Conservation (phyloP, 345 rosid genomes). For the Gossypium herbaceum region DNA sequence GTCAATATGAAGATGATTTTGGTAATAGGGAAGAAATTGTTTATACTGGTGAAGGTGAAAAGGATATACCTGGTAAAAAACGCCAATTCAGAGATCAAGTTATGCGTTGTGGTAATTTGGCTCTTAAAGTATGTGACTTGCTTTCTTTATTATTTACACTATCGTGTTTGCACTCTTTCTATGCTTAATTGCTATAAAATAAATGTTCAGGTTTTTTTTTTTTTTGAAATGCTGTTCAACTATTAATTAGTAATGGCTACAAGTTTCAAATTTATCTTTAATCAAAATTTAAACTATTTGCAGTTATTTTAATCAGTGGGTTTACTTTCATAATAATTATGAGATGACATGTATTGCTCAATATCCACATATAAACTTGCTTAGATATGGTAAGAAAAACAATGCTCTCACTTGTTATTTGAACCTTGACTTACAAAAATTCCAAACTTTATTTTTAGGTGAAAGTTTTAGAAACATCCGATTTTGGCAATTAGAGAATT, state of each 20-base stretch:
- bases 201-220: neutral
- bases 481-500: neutral
- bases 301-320: neutral
- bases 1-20: conserved; percentile 26
- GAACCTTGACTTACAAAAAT: neutral
- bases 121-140: conserved; percentile 32
- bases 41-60: conserved; percentile 29
- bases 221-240: too few species aligned
- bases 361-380: neutral
- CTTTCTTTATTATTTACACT: neutral
- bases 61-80: conserved; percentile 17
- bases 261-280: neutral
- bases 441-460: neutral
- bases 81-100: conserved; percentile 27
- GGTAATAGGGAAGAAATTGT: conserved; percentile 26
- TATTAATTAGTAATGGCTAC: neutral
- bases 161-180: neutral
- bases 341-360: neutral
- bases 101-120: conserved; percentile 27
- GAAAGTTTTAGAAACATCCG: neutral
- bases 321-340: neutral
- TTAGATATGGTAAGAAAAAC: conserved; percentile 1
- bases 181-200: conserved; percentile 3
- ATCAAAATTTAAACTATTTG: neutral
- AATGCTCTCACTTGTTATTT: neutral